phyloP scores from a whole-genome alignment of 1,284 basidiomycete genomes.

The Malassezia arunalokei region DNA sequence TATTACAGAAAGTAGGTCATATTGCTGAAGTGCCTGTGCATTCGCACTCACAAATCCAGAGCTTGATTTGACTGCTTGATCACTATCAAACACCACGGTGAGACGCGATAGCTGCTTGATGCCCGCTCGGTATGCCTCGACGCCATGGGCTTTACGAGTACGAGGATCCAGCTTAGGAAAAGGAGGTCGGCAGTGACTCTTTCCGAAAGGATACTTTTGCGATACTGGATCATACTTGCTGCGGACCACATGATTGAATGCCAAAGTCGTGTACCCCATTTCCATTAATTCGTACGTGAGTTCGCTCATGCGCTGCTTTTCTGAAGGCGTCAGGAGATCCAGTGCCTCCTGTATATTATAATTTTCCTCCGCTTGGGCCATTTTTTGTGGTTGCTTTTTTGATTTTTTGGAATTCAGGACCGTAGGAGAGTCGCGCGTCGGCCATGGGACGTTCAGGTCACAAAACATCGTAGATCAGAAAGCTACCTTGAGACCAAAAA shows the following conservation, averaged over 20 bases:
- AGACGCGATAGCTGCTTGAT: slow-evolving; percentile 39
- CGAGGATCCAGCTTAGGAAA: slow-evolving; percentile 38
- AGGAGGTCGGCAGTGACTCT: slow-evolving; percentile 19
- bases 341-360: not conserved
- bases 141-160: slow-evolving; percentile 1
- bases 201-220: slow-evolving; percentile 24
- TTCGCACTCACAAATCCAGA: slow-evolving; percentile 30
- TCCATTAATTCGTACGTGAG: slow-evolving; percentile 20
- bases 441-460: slow-evolving; percentile 37
- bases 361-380: not conserved
- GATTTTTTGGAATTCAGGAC: slow-evolving; percentile 3
- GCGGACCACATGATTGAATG: slow-evolving; percentile 33
- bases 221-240: slow-evolving; percentile 22
- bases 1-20: slow-evolving; percentile 63
- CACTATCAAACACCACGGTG: slow-evolving; percentile 40
- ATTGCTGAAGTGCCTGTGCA: slow-evolving; percentile 49
- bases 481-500: too few species aligned
- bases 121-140: not conserved
- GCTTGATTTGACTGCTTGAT: slow-evolving; percentile 27
- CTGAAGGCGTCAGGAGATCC: not conserved
- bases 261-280: slow-evolving; percentile 30
- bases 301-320: slow-evolving; percentile 18
- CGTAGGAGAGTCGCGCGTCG: slow-evolving; percentile 1
- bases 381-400: slow-evolving; percentile 17
- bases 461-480: slow-evolving; percentile 22